Conservation (phyloP, 1,139 yeast species). For the Tardiomyces digboiensis region DNA sequence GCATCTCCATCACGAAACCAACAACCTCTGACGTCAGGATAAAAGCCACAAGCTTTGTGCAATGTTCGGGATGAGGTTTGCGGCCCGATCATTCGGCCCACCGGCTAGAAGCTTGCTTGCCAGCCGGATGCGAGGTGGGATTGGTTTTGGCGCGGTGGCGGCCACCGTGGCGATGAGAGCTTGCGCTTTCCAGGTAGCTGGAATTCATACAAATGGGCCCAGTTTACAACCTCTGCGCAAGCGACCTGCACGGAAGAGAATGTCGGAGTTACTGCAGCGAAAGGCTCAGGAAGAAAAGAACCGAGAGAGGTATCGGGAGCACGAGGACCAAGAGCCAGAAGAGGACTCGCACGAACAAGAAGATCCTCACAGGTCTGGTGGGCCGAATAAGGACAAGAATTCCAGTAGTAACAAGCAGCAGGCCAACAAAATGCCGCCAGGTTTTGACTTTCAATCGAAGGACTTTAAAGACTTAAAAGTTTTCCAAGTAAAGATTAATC, state of each 20-base stretch:
- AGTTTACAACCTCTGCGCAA: background rate
- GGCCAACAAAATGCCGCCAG: constrained; percentile 7
- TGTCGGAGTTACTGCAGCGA: background rate
- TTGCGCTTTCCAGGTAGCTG: background rate
- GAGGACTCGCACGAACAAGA: constrained; percentile 7
- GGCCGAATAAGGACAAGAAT: constrained; percentile 17
- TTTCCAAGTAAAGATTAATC: constrained; percentile 16
- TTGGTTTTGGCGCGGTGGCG: background rate
- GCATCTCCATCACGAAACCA: too few relatives aligned
- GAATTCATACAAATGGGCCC: background rate
- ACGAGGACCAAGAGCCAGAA: constrained; percentile 5
- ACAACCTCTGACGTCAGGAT: too few relatives aligned
- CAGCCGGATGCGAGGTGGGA: background rate
- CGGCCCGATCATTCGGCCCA: background rate
- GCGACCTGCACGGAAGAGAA: background rate
- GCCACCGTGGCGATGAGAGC: background rate
- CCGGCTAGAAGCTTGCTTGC: background rate
- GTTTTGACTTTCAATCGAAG: constrained; percentile 10
- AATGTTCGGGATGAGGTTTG: background rate
- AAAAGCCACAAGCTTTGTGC: too few relatives aligned
- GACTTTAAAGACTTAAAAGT: constrained; percentile 3
- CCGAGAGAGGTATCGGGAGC: constrained; percentile 14
- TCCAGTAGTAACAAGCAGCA: constrained; percentile 16
- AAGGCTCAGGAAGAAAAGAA: constrained; percentile 10
- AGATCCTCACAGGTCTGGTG: background rate